phyloP scores from a whole-genome alignment of 768 basidiomycete genomes.

The Rubroboletus satanas region DNA sequence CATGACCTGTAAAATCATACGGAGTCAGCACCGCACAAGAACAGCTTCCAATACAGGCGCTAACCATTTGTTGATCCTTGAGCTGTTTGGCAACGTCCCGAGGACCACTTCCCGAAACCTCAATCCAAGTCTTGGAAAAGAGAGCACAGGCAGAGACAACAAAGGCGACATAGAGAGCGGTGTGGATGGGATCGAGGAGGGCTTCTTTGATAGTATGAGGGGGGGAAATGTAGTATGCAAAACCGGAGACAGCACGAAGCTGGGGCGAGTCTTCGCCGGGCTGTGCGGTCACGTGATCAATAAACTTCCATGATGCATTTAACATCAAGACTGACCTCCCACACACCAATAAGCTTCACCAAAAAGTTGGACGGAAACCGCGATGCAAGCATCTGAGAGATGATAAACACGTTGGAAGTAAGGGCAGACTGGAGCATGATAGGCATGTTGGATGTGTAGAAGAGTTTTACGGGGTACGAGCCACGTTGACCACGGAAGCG shows the following conservation, averaged over 20 bases:
- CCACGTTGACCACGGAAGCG: conserved; percentile 95
- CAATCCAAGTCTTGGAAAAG: conserved; percentile 99
- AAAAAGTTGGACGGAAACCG: conserved; percentile 91
- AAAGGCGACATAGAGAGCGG: conserved; percentile 84
- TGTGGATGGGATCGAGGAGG: conserved; percentile 91
- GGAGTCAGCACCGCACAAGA: conserved; percentile 1
- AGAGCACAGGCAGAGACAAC: conserved; percentile 92
- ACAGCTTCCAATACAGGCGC: background rate
- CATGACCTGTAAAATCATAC: conserved; percentile 50
- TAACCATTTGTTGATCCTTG: conserved; percentile 97
- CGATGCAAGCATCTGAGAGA: conserved; percentile 90
- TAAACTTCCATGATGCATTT: background rate
- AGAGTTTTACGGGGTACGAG: conserved; percentile 94
- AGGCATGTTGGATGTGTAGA: conserved; percentile 99
- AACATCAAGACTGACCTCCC: conserved; percentile 69
- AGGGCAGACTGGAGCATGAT: conserved; percentile 98
- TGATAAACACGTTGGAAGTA: conserved; percentile 91
- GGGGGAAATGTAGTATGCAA: conserved; percentile 97
- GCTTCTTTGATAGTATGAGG: conserved; percentile 91
- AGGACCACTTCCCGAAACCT: conserved; percentile 94
- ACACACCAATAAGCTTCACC: conserved; percentile 88
- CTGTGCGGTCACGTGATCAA: conserved; percentile 38
- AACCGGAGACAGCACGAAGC: conserved; percentile 82
- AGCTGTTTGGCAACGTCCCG: conserved; percentile 96
- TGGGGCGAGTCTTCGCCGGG: conserved; percentile 94